Percentiles rank a stretch among this genome's conserved stretches.
phyloP scores from a whole-genome alignment of 1,139 yeast species.

The Pichia kudriavzevii region DNA sequence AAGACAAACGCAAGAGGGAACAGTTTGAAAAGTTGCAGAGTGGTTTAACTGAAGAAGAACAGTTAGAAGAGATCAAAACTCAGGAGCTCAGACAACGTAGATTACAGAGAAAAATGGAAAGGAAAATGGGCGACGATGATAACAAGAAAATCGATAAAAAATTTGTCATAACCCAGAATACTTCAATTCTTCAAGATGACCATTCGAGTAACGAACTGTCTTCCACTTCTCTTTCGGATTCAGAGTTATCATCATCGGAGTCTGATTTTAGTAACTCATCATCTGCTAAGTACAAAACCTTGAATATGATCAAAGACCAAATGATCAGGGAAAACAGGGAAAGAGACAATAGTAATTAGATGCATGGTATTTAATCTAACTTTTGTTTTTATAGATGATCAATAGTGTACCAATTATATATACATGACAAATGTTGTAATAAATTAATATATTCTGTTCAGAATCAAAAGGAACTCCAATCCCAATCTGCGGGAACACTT shows the following conservation, averaged over 20 bases:
- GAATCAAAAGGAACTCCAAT: slow-evolving; percentile 63
- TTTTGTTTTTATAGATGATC: background rate
- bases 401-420: too few relatives aligned
- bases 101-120: slow-evolving; percentile 18
- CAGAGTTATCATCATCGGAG: slow-evolving; percentile 19
- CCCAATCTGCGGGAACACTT: slow-evolving; percentile 71
- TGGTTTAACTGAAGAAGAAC: slow-evolving; percentile 44
- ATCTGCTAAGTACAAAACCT: slow-evolving; percentile 7
- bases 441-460: background rate
- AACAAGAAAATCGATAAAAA: slow-evolving; percentile 10
- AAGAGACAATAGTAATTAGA: slow-evolving; percentile 12
- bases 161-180: slow-evolving; percentile 19
- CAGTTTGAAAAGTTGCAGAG: slow-evolving; percentile 30
- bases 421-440: background rate
- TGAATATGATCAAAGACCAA: slow-evolving; percentile 22
- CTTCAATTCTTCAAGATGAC: slow-evolving; percentile 26
- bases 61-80: slow-evolving; percentile 50
- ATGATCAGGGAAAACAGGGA: slow-evolving; percentile 26
- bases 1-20: slow-evolving; percentile 36
- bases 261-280: slow-evolving; percentile 15
- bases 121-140: background rate
- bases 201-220: slow-evolving; percentile 26
- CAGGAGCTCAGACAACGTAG: slow-evolving; percentile 43
- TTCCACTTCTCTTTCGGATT: slow-evolving; percentile 21
- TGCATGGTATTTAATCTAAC: background rate